A percentile compares a stretch with the other conserved stretches of the same genome.
phyloP scores from a whole-genome alignment of 1,284 basidiomycete genomes.

The Leccinum angustisporum region DNA sequence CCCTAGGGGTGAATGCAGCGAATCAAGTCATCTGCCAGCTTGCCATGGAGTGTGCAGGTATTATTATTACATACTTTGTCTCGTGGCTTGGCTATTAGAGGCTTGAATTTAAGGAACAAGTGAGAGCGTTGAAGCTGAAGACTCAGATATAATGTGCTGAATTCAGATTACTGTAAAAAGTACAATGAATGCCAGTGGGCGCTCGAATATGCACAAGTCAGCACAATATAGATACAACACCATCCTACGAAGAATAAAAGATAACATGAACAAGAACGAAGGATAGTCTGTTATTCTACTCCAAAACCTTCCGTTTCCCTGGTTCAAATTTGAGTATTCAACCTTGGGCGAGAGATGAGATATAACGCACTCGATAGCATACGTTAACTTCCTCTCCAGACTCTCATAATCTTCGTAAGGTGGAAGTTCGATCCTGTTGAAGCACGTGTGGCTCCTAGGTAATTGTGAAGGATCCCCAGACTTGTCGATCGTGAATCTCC shows the following conservation, averaged over 20 bases:
- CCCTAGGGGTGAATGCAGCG: no score
- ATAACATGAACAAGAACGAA: conserved; percentile 7
- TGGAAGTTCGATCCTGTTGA: conserved; percentile 89
- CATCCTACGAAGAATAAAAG: conserved; percentile 1
- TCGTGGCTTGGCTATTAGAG: no score
- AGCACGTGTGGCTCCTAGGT: conserved; percentile 89
- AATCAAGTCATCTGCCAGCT: no score
- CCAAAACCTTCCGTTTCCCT: conserved; percentile 66
- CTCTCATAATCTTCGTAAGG: conserved; percentile 90
- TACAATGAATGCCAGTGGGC: not conserved
- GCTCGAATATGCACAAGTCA: conserved; percentile 5
- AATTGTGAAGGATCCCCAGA: conserved; percentile 89
- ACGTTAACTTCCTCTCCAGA: conserved; percentile 85
- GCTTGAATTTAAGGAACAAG: no score
- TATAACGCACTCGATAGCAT: conserved; percentile 80
- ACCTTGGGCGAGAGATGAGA: not conserved
- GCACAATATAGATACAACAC: conserved; percentile 18
- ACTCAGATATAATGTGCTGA: not conserved
- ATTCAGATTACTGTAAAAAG: not conserved
- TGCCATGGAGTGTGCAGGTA: no score
- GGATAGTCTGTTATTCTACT: conserved; percentile 26
- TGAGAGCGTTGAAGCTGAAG: not conserved
- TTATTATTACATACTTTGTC: no score
- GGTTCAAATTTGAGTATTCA: conserved; percentile 4
- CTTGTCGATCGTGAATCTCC: conserved; percentile 95